Conservation (phyloP, 768 basidiomycete genomes). For the Mycena rosella region DNA sequence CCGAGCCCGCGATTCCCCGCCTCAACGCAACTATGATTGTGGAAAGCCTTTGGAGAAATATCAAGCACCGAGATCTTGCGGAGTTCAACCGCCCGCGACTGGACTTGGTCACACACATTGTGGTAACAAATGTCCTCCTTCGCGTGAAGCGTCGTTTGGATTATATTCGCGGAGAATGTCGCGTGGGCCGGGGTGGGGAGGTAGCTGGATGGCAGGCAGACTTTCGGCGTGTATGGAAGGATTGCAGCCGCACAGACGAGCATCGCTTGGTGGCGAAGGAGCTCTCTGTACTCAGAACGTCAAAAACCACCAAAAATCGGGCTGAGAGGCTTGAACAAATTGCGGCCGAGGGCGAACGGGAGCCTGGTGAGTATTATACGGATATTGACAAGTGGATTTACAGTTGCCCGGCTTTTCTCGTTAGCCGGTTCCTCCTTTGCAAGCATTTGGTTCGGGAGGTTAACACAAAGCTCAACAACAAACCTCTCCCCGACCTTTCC, state of each 20-base stretch:
- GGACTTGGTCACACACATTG: constrained; percentile 37
- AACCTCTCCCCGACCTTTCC: constrained; percentile 27
- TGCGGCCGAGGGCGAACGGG: constrained; percentile 25
- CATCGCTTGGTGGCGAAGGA: constrained; percentile 35
- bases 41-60: constrained; percentile 39
- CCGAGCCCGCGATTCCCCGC: no score
- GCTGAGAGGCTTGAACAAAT: constrained; percentile 17
- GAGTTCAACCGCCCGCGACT: constrained; percentile 39
- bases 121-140: constrained; percentile 21
- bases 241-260: constrained; percentile 36
- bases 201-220: constrained; percentile 38
- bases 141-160: constrained; percentile 30
- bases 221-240: constrained; percentile 34
- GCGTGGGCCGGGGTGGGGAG: constrained; percentile 31
- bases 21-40: no score
- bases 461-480: constrained; percentile 16
- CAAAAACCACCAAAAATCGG: neutral
- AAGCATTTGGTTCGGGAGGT: constrained; percentile 38
- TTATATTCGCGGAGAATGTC: constrained; percentile 32
- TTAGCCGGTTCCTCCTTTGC: constrained; percentile 35
- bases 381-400: constrained; percentile 37
- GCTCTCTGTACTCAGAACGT: constrained; percentile 25
- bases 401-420: neutral
- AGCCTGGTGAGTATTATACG: constrained; percentile 32
- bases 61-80: constrained; percentile 40